A percentile compares a stretch with the other conserved stretches of the same genome.
phyloP scores from a whole-genome alignment of 2,329 filamentous ascomycete species.

The Sclerotinia glacialis region DNA sequence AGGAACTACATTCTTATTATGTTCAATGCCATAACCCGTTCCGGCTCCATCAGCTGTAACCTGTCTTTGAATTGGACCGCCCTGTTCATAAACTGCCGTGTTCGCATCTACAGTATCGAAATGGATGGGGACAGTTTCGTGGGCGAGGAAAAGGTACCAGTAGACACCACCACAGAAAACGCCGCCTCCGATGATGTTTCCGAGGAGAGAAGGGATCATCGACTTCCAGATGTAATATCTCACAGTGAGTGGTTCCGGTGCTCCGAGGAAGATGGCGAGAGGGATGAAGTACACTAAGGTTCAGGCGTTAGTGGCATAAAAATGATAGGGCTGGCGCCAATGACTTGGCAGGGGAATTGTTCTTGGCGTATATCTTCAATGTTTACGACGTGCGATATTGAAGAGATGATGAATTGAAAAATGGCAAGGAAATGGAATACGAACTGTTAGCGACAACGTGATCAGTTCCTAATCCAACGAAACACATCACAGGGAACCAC shows the following conservation, averaged over 20 bases:
- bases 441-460: slow-evolving; percentile 54
- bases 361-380: background rate
- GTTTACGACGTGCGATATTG: background rate
- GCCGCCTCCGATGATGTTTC: slow-evolving; percentile 53
- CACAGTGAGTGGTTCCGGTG: slow-evolving; percentile 45
- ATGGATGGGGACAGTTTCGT: slow-evolving; percentile 33
- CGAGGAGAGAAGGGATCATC: slow-evolving; percentile 51
- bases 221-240: slow-evolving; percentile 57
- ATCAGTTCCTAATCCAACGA: slow-evolving; percentile 52
- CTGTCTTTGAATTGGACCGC: slow-evolving; percentile 26
- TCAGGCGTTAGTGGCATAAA: slow-evolving; percentile 4
- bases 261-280: slow-evolving; percentile 49
- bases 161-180: slow-evolving; percentile 52
- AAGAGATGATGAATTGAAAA: background rate
- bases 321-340: background rate
- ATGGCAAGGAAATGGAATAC: background rate
- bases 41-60: slow-evolving; percentile 26
- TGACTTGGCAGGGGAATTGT: slow-evolving; percentile 14
- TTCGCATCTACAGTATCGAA: slow-evolving; percentile 30
- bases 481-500: slow-evolving; percentile 56
- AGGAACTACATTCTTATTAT: slow-evolving; percentile 15
- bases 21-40: slow-evolving; percentile 23
- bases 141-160: slow-evolving; percentile 47
- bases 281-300: slow-evolving; percentile 47
- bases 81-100: slow-evolving; percentile 30